Conservation (phyloP, 805 yeast genomes). For the Saccharomycopsis sp. region DNA sequence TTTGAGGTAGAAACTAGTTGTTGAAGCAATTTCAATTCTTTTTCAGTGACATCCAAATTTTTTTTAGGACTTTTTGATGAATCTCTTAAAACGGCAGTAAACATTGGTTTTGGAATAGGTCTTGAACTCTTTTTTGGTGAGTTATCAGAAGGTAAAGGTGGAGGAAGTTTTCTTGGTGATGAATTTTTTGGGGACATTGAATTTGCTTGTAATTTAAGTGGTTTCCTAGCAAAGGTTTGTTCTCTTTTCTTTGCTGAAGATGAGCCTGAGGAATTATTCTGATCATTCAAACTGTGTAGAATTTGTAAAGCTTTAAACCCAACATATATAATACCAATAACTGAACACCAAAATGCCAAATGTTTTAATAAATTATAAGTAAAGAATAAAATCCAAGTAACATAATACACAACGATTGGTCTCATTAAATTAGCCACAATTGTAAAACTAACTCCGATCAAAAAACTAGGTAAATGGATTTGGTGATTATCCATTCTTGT, state of each 20-base stretch:
- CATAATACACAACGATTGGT: slow-evolving; percentile 6
- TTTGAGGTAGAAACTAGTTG: no score
- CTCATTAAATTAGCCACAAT: background rate
- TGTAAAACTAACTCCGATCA: slow-evolving; percentile 4
- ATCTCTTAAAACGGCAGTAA: background rate
- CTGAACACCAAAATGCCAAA: slow-evolving; percentile 2
- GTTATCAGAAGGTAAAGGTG: no score
- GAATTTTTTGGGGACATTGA: no score
- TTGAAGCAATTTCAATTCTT: slow-evolving; percentile 5
- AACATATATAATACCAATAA: slow-evolving; percentile 3
- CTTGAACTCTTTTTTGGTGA: no score
- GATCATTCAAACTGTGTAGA: background rate
- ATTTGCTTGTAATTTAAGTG: no score
- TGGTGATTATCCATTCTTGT: background rate
- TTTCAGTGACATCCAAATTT: slow-evolving; percentile 1
- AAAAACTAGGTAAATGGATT: slow-evolving; percentile 13
- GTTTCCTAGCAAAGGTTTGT: no score
- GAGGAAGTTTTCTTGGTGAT: background rate
- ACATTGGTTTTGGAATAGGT: slow-evolving; percentile 1
- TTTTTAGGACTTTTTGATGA: background rate
- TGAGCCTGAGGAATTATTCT: no score
- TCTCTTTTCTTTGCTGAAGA: no score
- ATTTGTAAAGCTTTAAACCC: background rate
- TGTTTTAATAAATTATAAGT: slow-evolving; percentile 1
- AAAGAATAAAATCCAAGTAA: background rate